Evolutionary conservation across 202 grass and related monocot species (phyloP), one percentile per base, ranked within the genome.

Genomic region (Schoenoplectus tabernaemontani): DNA sequence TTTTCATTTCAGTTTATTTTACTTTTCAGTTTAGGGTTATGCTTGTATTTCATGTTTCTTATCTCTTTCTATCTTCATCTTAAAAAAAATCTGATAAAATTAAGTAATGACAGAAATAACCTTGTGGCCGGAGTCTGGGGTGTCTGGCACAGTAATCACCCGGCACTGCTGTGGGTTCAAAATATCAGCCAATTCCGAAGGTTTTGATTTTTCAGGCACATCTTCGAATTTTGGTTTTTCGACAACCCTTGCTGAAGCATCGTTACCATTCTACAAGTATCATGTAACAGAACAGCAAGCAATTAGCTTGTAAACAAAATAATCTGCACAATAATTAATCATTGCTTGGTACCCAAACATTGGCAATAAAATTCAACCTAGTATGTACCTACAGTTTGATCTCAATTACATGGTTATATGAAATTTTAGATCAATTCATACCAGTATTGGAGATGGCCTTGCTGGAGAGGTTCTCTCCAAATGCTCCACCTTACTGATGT

Each of bases 401-500:
- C 30, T 80, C 56, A 44, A 67, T 38, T 58, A 57, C 51, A 41
- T 28, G 13, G 17, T 76, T 57, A 80, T 33, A 63, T 69, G 32
- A 81, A 69, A 66, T 9, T 42, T 65, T 37, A 56, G 23, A 59
- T 28, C n/a, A 41, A 59, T 15, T 59, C 60, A 59, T 91, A 97
- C 94, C 86, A 90, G 71, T 44, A 97, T 83, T 78, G 84, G 80
- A 87, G 91, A 88, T 85, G 94, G 89, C 63, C 82, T 92, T 78
- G 87, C 89, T 88, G 94, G 94, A 92, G 94, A 97, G 78, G 89
- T 90, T 83, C 91, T 90, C 39, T 97, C 94, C 66, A 90, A 81
- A 58, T 87, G 87, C 84, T 93, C 94, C 47, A 93, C 88, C 83
- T 83, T 88, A 65, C 91, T 78, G 53, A 97, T 84, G 60, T 81